Conservation (phyloP, 768 basidiomycete genomes). For the Tulasnella sp. region DNA sequence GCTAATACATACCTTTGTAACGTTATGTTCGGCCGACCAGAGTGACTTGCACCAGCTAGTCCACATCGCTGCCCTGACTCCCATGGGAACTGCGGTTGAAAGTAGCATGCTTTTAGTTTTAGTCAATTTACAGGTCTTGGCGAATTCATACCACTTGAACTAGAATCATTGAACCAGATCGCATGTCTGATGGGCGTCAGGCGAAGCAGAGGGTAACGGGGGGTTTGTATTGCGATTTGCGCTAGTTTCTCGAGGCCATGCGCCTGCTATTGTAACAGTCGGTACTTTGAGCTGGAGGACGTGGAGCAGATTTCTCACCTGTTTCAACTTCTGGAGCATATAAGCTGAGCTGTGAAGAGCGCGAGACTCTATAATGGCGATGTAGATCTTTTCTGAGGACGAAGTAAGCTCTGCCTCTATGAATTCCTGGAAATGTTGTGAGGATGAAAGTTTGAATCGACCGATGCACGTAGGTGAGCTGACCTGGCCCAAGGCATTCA, state of each 20-base stretch:
- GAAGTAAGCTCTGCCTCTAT: not conserved
- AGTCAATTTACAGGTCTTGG: not conserved
- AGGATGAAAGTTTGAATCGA: not conserved
- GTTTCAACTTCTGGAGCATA: too few relatives aligned
- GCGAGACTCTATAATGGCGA: not conserved
- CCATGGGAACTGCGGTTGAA: not conserved
- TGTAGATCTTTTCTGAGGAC: not conserved
- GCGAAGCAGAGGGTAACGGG: not conserved
- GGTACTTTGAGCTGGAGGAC: not conserved
- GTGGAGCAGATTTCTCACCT: not conserved
- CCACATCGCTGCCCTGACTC: not conserved
- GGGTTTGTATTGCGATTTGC: conserved; percentile 10
- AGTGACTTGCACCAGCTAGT: conserved; percentile 8
- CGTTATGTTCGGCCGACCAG: not conserved
- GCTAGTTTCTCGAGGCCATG: not conserved
- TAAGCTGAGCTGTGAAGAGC: not conserved
- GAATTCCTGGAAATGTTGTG: not conserved
- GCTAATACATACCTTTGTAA: not conserved
- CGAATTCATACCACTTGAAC: not conserved
- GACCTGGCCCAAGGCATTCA: not conserved
- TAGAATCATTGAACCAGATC: not conserved
- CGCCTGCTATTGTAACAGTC: not conserved
- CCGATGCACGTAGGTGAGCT: not conserved
- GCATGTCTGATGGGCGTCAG: not conserved
- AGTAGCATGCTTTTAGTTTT: not conserved